Base-by-base conservation (phyloP, 2,329 filamentous ascomycete genomes). In the Botrytis elliptica region DNA sequence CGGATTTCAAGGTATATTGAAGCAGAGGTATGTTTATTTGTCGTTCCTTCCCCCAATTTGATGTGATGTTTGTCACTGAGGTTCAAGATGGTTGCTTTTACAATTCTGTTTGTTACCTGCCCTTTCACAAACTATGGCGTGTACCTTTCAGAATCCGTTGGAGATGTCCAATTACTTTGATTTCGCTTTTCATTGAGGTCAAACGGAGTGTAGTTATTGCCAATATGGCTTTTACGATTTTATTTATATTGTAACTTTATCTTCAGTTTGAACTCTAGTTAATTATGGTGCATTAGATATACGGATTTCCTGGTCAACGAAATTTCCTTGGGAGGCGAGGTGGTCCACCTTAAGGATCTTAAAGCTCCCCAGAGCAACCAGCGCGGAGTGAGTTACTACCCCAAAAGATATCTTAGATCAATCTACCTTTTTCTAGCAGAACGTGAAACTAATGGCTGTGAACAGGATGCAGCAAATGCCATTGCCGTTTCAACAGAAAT, bases 291-390 rank as follows among this genome's bases (percentile, higher is more conserved):
- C 25, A 29, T 20, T 70, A 89, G 90, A 81, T 93, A 93, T 80
- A 92, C 90, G 14, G 91, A 93, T 80, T 93, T 93, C 80, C 80
- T 92, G 77, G 91, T 93, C 78, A 92, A 93, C 79, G 91, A 93
- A 81, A 91, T 93, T 75, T 82, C 87, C 14, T 86, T 87, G 4
- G 86, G 87, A 78, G 91, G 91, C 42, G 81, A 87, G 75, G 90
- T 93, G 40, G 80, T 91, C 72, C 90, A 92, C 82, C 83, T 93
- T 73, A 85, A 82, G 68, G 85, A 84, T 72, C 77, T 78, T 44
- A 52, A 78, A 40, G 76, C 75, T 55, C 75, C 77, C 36, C 73
- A 73, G 22, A 49, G 16, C 20, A 46, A 72, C 44, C 55, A 69
- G 4, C 38, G 22, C 18, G 36, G 36, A 74, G 60, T 65, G 25